Base-by-base conservation (phyloP, 2,329 filamentous ascomycete species). In the Sporothrix brunneoviolacea region DNA sequence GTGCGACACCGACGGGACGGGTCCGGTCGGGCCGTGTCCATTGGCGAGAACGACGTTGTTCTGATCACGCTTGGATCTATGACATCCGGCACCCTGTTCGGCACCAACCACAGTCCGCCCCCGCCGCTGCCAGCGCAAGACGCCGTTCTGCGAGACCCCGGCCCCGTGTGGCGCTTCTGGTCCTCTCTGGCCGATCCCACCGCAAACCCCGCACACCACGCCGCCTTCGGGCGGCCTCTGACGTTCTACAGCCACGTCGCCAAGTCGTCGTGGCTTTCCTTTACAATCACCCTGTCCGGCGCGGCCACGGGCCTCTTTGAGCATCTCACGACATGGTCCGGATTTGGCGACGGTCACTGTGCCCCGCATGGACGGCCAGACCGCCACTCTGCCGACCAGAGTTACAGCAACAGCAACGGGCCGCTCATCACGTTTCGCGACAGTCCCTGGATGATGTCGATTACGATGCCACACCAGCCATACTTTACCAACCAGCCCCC, bases 161-260 rank as follows among this genome's bases (percentile, higher is more conserved):
- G 67, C 48, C 63, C 64, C 24, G 64, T 65, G 28, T 70, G 67
- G 67, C 56, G 60, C 3, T 58, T 70, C 4, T 70, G 68, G 68
- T 50, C 61, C 3, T 58, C 62, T 8, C 58, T 70, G 15, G 60
- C 61, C 12, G 62, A 62, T 1, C 65, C 55, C 9, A 8, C 15
- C 8, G 4, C 16, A 8, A 57, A 57, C 16, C 40, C 36, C 5
- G 44, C 7, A 6, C 50, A 66, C 40, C 43, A 60, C 40, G 49
- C 58, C 4, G 60, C 58, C 1, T 67, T 70, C 48, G 68, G 69
- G 8, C 65, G 66, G 37, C 67, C 68, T 0, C 62, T 65, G 30
- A 65, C 64, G 40, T 71, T 71, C 56, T 67, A 62, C 56, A 62
- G 63, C 4, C 62, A 64, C 10, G 50, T 63, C 18, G 30, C 51